Evolutionary conservation across 352 stramenopile genomes (phyloP), one percentile per base, ranked within the genome.

Genomic region (Globisporangium okanoganense): DNA sequence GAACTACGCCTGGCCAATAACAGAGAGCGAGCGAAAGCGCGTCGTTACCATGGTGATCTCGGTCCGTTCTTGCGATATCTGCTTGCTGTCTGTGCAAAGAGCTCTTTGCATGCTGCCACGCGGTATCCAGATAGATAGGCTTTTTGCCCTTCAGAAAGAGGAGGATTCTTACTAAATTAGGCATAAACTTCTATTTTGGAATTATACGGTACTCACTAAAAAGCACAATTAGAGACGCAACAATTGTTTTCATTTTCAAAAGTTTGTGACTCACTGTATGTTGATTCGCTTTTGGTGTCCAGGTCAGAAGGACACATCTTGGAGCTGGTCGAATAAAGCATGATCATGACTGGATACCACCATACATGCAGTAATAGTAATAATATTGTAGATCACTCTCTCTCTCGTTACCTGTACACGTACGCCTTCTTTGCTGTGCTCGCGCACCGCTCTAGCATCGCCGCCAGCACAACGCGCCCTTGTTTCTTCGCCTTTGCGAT

Each of bases 11-110:
- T 24, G 14, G 27, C 7, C 7, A 22, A 2, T 14, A 35, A 20
- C 14, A 36, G 47, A 52, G 24, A 31, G 47, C 12, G 24, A 51
- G 45, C 22, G 12, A 24, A 36, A 29, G 22, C 22, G 16, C 14
- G 25, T 16, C 48, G 48, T n/a, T 16, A 54, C 48, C 48, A 54
- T 54, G 27, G 25, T 25, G 48, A 31, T 54, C 48, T 54, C 48
- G 13, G 31, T 54, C 27, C 31, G 25, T 38, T 54, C 48, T 22
- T 54, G 48, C 48, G 16, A 22, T 54, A 54, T 54, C 48, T 36
- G 47, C 27, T 53, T 18, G 16, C n/a, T n/a, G n/a, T n/a, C n/a
- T n/a, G n/a, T n/a, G n/a, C n/a, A 38, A 54, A 18, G 48, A 40
- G 48, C 25, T 53, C 24, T 31, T 53, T 31, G 29, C 40, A 24